phyloP scores from a whole-genome alignment of 495 filamentous ascomycete species.

The Apiosordaria backusii region DNA sequence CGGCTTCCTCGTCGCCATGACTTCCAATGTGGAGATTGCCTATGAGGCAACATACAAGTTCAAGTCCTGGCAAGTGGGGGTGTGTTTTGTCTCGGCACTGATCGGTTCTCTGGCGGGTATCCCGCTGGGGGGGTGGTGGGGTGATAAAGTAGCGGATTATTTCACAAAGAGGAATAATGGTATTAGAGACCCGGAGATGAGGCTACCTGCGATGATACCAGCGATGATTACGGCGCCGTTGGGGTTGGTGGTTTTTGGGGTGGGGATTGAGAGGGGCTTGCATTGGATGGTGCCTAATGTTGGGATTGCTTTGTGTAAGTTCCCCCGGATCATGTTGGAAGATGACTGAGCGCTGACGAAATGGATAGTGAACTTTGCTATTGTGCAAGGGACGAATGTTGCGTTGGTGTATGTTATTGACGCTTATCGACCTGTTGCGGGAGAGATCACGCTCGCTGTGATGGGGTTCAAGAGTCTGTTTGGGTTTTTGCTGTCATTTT shows the following conservation, averaged over 20 bases:
- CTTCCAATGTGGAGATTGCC: slow-evolving; percentile 49
- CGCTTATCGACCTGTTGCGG: slow-evolving; percentile 52
- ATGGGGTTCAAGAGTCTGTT: slow-evolving; percentile 55
- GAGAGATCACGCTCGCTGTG: slow-evolving; percentile 49
- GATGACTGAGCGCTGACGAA: not conserved
- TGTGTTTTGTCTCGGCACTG: slow-evolving; percentile 48
- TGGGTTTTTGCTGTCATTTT: slow-evolving; percentile 57
- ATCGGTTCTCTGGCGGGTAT: slow-evolving; percentile 49
- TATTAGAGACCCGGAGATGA: slow-evolving; percentile 55
- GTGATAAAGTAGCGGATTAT: slow-evolving; percentile 49
- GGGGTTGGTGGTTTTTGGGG: slow-evolving; percentile 48
- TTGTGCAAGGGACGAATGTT: slow-evolving; percentile 49
- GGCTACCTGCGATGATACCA: slow-evolving; percentile 46
- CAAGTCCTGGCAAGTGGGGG: slow-evolving; percentile 46
- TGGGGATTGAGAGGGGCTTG: slow-evolving; percentile 46
- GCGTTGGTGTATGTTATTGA: slow-evolving; percentile 55
- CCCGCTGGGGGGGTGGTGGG: slow-evolving; percentile 47
- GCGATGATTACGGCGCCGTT: slow-evolving; percentile 45
- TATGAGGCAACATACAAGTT: slow-evolving; percentile 46
- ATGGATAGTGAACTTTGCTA: slow-evolving; percentile 47
- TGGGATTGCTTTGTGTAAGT: slow-evolving; percentile 44
- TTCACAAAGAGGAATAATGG: slow-evolving; percentile 51
- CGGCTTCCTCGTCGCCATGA: slow-evolving; percentile 52
- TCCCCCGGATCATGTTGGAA: not conserved
- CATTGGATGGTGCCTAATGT: slow-evolving; percentile 56